These are phyloP conservation scores for Dacryopinax spathularia DNA, from an alignment of 768 basidiomycete species.

Conservation along the genomic window DNA sequence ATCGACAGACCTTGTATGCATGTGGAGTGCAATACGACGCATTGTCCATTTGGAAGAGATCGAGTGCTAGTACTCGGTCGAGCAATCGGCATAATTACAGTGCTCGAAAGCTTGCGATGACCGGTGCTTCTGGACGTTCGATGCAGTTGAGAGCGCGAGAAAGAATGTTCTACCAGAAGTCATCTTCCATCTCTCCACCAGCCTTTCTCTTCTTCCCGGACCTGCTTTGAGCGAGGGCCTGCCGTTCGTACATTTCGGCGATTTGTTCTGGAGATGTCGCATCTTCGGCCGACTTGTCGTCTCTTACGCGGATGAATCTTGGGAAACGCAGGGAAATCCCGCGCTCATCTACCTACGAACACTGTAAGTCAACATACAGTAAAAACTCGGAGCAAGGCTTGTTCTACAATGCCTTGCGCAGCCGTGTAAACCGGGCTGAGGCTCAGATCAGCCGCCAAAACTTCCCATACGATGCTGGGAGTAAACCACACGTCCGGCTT, in stretches of 20 bases:
- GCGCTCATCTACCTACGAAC: slow-evolving; percentile 57
- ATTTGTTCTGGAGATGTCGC: slow-evolving; percentile 90
- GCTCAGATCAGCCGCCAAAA: slow-evolving; percentile 90
- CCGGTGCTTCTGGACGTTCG: too few species aligned
- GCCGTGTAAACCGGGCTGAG: slow-evolving; percentile 95
- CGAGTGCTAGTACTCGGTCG: too few species aligned
- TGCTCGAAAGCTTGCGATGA: too few species aligned
- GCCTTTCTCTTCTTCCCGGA: slow-evolving; percentile 49
- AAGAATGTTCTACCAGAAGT: slow-evolving; percentile 19
- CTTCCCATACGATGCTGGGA: slow-evolving; percentile 95
- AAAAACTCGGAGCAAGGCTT: too few species aligned
- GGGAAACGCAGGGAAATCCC: slow-evolving; percentile 96
- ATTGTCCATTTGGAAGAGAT: too few species aligned
- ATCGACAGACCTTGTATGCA: too few species aligned
- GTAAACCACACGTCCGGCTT: slow-evolving; percentile 99
- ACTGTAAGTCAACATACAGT: not conserved
- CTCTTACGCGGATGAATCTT: slow-evolving; percentile 78
- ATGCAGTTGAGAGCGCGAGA: too few species aligned
- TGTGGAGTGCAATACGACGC: too few species aligned
- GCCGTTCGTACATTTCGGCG: slow-evolving; percentile 86
- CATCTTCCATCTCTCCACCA: slow-evolving; percentile 35
- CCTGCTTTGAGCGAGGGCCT: slow-evolving; percentile 64
- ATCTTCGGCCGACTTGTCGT: slow-evolving; percentile 86
- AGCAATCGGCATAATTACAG: too few species aligned
- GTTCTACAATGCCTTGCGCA: slow-evolving; percentile 81